Evolutionary conservation across 257 asterid genomes (phyloP), one percentile per base, ranked within the genome.

Genomic region (Petunia axillaris): DNA sequence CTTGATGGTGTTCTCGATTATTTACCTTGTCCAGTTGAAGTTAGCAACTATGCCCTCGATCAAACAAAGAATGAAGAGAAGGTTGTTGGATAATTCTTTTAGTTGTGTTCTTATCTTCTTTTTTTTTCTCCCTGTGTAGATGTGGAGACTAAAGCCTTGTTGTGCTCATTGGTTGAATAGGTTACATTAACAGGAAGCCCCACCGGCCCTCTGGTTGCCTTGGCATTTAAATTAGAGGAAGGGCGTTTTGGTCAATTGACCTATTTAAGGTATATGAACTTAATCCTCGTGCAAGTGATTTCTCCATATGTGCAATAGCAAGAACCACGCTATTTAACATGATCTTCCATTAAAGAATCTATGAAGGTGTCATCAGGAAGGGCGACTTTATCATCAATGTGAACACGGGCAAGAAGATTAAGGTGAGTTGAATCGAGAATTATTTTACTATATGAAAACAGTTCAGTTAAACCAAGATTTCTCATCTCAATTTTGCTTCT

Each of bases 151-250:
- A 81, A 74, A 8, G 46, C 78, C 41, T 65, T 41, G n/a, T 73
- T 82, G 76, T 50, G 62, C 70, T 79, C 81, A 71, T 81, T 62
- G 81, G 52, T 84, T 85, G 57, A 25, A 36, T 84, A 96, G 98
- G 97, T 96, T 79, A 68, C 85, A 25, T 87, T 96, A 83, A 64
- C 98, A 40, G 99, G 99, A 80, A 93, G 89, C 85, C 98, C 97
- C 25, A 80, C 95, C 68, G 97, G 96, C 68, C 99, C 98, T 59
- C 86, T 96, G 85, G 99, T 96, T 87, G 99, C 98, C 81, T 84
- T 96, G 85, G 98, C 99, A 83, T 96, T 96, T 87, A 96, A 96
- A 87, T 77, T 96, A 85, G 99, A 96, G 85, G 99, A 96, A 89
- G 98, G 98, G 55, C 86, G 93, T 83, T 96, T 94, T 87, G 99